Percentiles rank a stretch among this genome's conserved stretches.
These are phyloP conservation scores for Raddia guianensis DNA, from an alignment of 176 grass and related monocot species.

Conservation along the genomic window DNA sequence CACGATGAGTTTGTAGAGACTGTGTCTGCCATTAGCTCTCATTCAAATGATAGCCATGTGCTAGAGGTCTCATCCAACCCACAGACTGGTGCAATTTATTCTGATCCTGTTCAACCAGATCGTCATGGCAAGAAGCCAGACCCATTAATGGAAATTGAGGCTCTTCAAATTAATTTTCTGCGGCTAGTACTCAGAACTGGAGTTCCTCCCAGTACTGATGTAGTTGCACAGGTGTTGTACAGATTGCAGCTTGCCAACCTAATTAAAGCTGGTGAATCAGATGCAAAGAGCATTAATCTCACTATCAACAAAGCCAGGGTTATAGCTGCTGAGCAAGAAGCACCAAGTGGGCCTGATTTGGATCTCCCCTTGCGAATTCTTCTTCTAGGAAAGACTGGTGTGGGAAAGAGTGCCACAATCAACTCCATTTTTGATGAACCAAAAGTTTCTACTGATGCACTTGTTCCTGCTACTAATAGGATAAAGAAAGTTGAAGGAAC, in stretches of 20 bases:
- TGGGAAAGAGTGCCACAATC: slow-evolving; percentile 74
- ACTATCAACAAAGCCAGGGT: slow-evolving; percentile 59
- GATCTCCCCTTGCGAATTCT: slow-evolving; percentile 68
- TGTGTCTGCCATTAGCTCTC: slow-evolving; percentile 29
- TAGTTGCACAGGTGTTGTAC: slow-evolving; percentile 78
- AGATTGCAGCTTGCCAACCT: slow-evolving; percentile 74
- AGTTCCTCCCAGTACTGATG: slow-evolving; percentile 50
- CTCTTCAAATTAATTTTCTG: slow-evolving; percentile 78
- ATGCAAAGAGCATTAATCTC: slow-evolving; percentile 56
- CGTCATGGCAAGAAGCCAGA: slow-evolving; percentile 34
- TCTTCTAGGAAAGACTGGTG: slow-evolving; percentile 72
- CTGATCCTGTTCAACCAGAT: slow-evolving; percentile 37
- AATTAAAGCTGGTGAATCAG: slow-evolving; percentile 71
- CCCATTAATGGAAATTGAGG: slow-evolving; percentile 63
- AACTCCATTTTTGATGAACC: slow-evolving; percentile 70
- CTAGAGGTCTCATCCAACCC: slow-evolving; percentile 37
- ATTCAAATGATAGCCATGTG: slow-evolving; percentile 5
- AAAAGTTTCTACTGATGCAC: slow-evolving; percentile 54
- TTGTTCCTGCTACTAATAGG: slow-evolving; percentile 54
- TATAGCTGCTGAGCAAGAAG: slow-evolving; percentile 64
- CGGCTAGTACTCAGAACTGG: slow-evolving; percentile 57
- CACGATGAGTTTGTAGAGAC: slow-evolving; percentile 31
- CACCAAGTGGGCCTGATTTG: slow-evolving; percentile 44
- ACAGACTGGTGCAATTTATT: slow-evolving; percentile 34
- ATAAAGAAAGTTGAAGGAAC: slow-evolving; percentile 64